Evolutionary conservation across 768 basidiomycete species (phyloP).

Genomic region (Mrakia gelida): DNA sequence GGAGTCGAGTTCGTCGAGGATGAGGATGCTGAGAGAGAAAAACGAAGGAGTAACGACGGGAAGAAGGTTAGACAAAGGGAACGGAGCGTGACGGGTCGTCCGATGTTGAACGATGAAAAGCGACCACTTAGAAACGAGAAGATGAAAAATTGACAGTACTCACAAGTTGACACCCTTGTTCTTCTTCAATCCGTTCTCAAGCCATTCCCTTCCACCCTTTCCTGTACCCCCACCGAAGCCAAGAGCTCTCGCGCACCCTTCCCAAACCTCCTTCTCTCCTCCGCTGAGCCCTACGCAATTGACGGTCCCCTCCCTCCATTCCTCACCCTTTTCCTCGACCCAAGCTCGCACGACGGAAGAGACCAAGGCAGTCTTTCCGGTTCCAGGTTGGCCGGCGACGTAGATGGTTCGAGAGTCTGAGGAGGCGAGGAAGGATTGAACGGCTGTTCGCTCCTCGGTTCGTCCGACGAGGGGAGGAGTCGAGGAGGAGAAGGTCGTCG

Average conservation of each 20-base stretch:
- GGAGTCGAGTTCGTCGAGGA: slow-evolving; percentile 46
- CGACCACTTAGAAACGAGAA: neutral
- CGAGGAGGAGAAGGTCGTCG: neutral
- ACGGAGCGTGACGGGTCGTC: slow-evolving; percentile 7
- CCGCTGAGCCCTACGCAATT: slow-evolving; percentile 42
- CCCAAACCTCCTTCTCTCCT: slow-evolving; percentile 40
- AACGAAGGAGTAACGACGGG: neutral
- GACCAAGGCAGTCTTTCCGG: slow-evolving; percentile 42
- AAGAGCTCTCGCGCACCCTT: slow-evolving; percentile 38
- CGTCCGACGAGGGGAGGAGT: slow-evolving; percentile 24
- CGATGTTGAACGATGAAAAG: slow-evolving; percentile 12
- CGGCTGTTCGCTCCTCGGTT: neutral
- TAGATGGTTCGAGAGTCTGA: slow-evolving; percentile 17
- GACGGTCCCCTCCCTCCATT: slow-evolving; percentile 40
- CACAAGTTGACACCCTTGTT: slow-evolving; percentile 25
- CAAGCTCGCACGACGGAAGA: slow-evolving; percentile 37
- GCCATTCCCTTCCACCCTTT: slow-evolving; percentile 26
- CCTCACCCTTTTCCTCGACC: slow-evolving; percentile 25
- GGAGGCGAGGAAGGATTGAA: slow-evolving; percentile 12
- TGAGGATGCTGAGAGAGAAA: slow-evolving; percentile 37
- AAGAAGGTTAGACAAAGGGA: neutral
- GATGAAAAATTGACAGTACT: slow-evolving; percentile 13
- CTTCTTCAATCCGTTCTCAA: slow-evolving; percentile 31
- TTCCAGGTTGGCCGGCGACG: slow-evolving; percentile 30
- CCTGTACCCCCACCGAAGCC: slow-evolving; percentile 36